phyloP scores from a whole-genome alignment of 352 stramenopile genomes.

The Pythium monospermum region DNA sequence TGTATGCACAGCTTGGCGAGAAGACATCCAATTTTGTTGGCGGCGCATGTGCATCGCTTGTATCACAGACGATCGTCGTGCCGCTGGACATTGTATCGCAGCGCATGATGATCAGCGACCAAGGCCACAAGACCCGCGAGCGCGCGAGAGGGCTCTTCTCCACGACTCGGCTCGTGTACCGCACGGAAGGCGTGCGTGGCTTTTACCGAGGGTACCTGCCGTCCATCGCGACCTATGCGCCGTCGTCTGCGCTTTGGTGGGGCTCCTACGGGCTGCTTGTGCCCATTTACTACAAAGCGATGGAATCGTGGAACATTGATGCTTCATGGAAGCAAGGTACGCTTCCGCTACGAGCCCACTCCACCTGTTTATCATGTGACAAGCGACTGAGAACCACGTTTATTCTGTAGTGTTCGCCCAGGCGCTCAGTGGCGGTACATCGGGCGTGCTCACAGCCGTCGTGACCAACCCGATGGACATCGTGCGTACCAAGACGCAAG shows the following conservation, averaged over 20 bases:
- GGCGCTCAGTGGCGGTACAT: conserved; percentile 64
- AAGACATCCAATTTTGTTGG: conserved; percentile 76
- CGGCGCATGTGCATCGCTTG: conserved; percentile 66
- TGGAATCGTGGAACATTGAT: conserved; percentile 55
- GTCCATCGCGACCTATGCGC: conserved; percentile 83
- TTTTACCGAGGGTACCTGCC: conserved; percentile 84
- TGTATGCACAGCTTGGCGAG: conserved; percentile 20
- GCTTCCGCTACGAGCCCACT: background rate
- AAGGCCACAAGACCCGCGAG: conserved; percentile 63
- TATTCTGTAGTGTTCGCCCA: conserved; percentile 58
- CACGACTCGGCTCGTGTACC: conserved; percentile 62
- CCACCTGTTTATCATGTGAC: background rate
- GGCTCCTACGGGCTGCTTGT: conserved; percentile 80
- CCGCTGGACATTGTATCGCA: conserved; percentile 87
- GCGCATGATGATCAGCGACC: conserved; percentile 84
- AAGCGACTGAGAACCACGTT: background rate
- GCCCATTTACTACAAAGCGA: conserved; percentile 58
- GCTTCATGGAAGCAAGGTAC: conserved; percentile 82
- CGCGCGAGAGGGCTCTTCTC: conserved; percentile 48
- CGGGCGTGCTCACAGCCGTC: conserved; percentile 75
- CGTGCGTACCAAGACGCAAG: conserved; percentile 76
- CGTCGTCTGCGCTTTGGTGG: conserved; percentile 86
- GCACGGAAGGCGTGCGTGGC: conserved; percentile 55
- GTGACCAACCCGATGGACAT: conserved; percentile 89
- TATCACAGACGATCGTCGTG: conserved; percentile 84